These are phyloP conservation scores for Fusarium sp. DNA, from an alignment of 2,329 filamentous ascomycete genomes.

Conservation along the genomic window DNA sequence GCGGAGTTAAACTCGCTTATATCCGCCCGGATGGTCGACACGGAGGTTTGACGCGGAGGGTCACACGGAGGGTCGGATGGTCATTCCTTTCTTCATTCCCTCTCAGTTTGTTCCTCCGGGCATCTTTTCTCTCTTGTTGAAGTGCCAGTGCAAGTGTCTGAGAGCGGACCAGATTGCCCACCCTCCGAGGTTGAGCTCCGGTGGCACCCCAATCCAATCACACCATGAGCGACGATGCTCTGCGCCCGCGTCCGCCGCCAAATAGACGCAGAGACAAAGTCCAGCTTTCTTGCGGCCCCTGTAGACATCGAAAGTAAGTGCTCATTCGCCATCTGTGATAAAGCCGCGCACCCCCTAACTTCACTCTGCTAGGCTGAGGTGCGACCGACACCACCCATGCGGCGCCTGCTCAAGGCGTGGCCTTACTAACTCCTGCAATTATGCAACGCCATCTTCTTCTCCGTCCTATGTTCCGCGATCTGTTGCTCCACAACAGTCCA, in stretches of 20 bases:
- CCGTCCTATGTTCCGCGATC: slow-evolving; percentile 3
- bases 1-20: slow-evolving; percentile 10
- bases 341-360: slow-evolving; percentile 8
- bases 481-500: slow-evolving; percentile 6
- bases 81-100: slow-evolving; percentile 13
- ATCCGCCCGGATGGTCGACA: not conserved
- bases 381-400: slow-evolving; percentile 29
- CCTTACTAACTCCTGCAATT: slow-evolving; percentile 18
- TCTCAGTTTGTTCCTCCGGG: slow-evolving; percentile 5
- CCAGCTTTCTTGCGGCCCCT: slow-evolving; percentile 28
- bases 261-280: slow-evolving; percentile 29
- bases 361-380: slow-evolving; percentile 19
- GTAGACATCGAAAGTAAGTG: slow-evolving; percentile 27
- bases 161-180: not conserved
- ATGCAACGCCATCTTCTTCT: slow-evolving; percentile 21
- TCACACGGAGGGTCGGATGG: slow-evolving; percentile 18
- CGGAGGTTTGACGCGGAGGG: slow-evolving; percentile 9
- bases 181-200: not conserved
- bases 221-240: slow-evolving; percentile 21
- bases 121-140: not conserved
- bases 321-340: not conserved
- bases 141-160: not conserved
- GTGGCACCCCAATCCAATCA: not conserved
- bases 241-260: slow-evolving; percentile 24
- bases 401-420: slow-evolving; percentile 23